Evolutionary conservation across 2,329 filamentous ascomycete genomes (phyloP).

Genomic region (Calonectria pseudoreteaudii): DNA sequence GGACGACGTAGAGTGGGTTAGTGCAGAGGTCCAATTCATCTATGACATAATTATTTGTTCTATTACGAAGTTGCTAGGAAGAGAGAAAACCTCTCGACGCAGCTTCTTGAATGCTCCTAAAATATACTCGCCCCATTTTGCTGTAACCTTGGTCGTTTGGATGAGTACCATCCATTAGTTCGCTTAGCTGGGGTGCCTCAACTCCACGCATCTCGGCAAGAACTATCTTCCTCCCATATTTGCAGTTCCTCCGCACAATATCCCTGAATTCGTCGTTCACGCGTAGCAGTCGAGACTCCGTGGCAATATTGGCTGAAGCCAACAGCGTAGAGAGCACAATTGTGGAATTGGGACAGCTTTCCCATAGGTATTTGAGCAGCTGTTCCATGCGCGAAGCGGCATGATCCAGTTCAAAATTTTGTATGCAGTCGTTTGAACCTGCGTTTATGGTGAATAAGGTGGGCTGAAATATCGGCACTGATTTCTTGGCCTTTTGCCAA

Average conservation of each 20-base stretch:
- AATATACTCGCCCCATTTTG: conserved; percentile 51
- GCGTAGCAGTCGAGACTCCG: conserved; percentile 38
- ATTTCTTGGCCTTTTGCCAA: conserved; percentile 42
- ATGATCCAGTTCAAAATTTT: conserved; percentile 43
- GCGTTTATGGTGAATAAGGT: conserved; percentile 53
- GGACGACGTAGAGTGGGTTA: neutral
- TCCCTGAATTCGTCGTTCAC: conserved; percentile 45
- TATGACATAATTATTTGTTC: neutral
- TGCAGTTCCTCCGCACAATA: conserved; percentile 39
- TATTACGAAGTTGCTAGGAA: neutral
- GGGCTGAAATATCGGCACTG: conserved; percentile 45
- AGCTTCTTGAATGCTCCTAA: conserved; percentile 45
- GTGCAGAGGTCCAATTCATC: neutral
- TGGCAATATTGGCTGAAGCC: conserved; percentile 38
- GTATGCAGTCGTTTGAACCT: conserved; percentile 54
- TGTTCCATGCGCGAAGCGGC: conserved; percentile 43
- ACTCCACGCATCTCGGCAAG: conserved; percentile 52
- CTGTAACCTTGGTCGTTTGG: conserved; percentile 49
- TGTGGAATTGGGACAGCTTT: conserved; percentile 44
- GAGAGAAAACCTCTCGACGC: neutral
- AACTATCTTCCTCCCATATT: conserved; percentile 43
- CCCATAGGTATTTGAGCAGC: conserved; percentile 47
- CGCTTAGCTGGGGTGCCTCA: conserved; percentile 39
- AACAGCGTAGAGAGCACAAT: conserved; percentile 45
- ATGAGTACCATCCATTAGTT: conserved; percentile 50